A percentile compares a stretch with the other conserved stretches of the same genome.
Evolutionary conservation across 805 yeast species (phyloP).

Genomic region (Metschnikowia dekortorum): DNA sequence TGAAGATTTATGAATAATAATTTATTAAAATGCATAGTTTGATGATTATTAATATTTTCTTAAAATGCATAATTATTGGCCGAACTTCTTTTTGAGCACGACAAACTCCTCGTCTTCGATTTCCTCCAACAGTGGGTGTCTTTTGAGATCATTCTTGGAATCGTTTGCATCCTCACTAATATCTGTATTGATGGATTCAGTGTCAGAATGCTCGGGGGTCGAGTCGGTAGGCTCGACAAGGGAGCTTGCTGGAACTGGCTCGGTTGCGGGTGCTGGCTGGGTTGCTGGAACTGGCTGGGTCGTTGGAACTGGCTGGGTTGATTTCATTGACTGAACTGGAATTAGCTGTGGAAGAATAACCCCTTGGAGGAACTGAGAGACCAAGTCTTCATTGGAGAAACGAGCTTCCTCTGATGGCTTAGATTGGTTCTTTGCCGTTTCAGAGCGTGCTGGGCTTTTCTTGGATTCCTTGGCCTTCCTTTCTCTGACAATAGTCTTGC

Average conservation of each 20-base stretch:
- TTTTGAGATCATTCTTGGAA: constrained; percentile 8
- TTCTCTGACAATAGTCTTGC: constrained; percentile 8
- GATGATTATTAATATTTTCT: no score
- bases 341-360: background rate
- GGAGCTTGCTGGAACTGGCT: background rate
- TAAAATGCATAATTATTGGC: constrained; percentile 9
- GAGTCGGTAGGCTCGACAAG: background rate
- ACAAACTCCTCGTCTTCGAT: constrained; percentile 36
- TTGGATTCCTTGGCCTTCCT: constrained; percentile 8
- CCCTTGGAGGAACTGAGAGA: constrained; percentile 2
- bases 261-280: no score
- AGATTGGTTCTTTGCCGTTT: no score
- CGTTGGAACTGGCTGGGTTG: no score
- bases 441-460: background rate
- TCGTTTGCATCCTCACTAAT: constrained; percentile 1
- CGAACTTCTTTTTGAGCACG: constrained; percentile 36
- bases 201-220: constrained; percentile 4
- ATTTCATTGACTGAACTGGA: background rate
- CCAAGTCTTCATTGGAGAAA: background rate
- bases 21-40: no score
- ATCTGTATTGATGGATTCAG: constrained; percentile 12
- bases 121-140: constrained; percentile 22
- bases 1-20: no score
- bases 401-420: background rate
- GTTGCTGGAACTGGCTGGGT: background rate